phyloP scores from a whole-genome alignment of 1,284 basidiomycete genomes.

The Irpex lacteus region DNA sequence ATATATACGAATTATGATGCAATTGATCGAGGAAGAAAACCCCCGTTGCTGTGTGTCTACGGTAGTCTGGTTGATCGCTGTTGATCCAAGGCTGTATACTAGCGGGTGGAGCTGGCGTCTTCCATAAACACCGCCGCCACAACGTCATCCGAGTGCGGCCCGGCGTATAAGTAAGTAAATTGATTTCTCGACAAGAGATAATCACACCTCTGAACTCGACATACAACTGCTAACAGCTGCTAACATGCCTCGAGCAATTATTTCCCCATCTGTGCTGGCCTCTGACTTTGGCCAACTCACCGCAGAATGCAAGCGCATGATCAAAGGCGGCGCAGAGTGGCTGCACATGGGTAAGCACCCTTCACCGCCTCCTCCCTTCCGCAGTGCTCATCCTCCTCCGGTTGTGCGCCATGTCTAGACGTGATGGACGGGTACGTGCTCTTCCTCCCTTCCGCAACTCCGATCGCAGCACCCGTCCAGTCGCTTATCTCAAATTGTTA shows the following conservation, averaged over 20 bases:
- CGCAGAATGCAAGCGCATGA: slow-evolving; percentile 91
- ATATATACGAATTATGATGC: not conserved
- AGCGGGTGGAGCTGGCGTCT: not conserved
- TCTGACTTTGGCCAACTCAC: slow-evolving; percentile 94
- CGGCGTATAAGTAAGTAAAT: not conserved
- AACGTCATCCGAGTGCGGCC: not conserved
- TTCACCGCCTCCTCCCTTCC: not conserved
- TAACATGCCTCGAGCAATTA: slow-evolving; percentile 80
- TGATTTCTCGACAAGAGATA: not conserved
- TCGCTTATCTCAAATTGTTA: not conserved
- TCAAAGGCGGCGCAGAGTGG: slow-evolving; percentile 91
- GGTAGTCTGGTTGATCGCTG: not conserved
- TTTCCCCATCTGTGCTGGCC: slow-evolving; percentile 88
- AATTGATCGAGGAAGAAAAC: not conserved
- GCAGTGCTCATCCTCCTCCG: slow-evolving; percentile 1
- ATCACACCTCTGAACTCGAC: not conserved
- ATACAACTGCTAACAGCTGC: not conserved
- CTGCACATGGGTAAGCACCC: slow-evolving; percentile 86
- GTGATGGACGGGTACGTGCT: slow-evolving; percentile 88
- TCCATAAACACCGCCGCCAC: not conserved
- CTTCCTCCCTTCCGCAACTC: not conserved
- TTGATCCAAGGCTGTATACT: not conserved
- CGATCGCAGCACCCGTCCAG: not conserved
- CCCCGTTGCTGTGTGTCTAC: not conserved
- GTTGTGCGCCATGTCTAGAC: slow-evolving; percentile 47